Base-by-base conservation (phyloP, 2,329 filamentous ascomycete genomes). In the Aspergillus cejpii region DNA sequence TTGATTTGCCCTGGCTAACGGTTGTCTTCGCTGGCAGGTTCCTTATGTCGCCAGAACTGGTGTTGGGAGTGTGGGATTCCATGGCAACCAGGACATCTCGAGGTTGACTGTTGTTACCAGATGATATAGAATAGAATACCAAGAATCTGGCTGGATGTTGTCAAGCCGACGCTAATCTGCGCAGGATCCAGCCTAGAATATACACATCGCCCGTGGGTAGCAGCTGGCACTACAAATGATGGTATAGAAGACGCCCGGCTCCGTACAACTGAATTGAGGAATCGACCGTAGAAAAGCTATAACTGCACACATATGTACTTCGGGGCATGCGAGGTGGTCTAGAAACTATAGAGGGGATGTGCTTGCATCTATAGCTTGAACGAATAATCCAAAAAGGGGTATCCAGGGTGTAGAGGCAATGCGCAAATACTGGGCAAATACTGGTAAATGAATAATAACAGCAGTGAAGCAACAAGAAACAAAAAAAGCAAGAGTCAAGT, bases 221-320 rank as follows among this genome's bases (percentile, higher is more conserved):
- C 27, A 54, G 29, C 36, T 47, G 47, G n/a, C 51, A 55, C 33
- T 55, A 52, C 38, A n/a, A n/a, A n/a, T n/a, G n/a, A n/a, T n/a
- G n/a, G n/a, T n/a, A n/a, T n/a, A n/a, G n/a, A n/a, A n/a, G n/a
- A n/a, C 38, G 23, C 38, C 19, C 43, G 28, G 33, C 12, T 27
- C 81, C 87, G 1, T 75, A 80, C 45, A 94, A 96, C 89, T 74
- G 91, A 51, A 81, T 90, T 10, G 88, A n/a, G n/a, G n/a, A n/a
- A n/a, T n/a, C n/a, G n/a, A n/a, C n/a, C n/a, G n/a, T n/a, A n/a
- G n/a, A n/a, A n/a, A n/a, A n/a, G n/a, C n/a, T n/a, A n/a, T n/a
- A n/a, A n/a, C n/a, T n/a, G n/a, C n/a, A n/a, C n/a, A n/a, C n/a
- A n/a, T n/a, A n/a, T n/a, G 15, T 20, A 12, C 17, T 17, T 34